Percentiles rank a stretch among this genome's conserved stretches.
Evolutionary conservation across 2,329 filamentous ascomycete species (phyloP).

Genomic region (Fusarium ambrosium): DNA sequence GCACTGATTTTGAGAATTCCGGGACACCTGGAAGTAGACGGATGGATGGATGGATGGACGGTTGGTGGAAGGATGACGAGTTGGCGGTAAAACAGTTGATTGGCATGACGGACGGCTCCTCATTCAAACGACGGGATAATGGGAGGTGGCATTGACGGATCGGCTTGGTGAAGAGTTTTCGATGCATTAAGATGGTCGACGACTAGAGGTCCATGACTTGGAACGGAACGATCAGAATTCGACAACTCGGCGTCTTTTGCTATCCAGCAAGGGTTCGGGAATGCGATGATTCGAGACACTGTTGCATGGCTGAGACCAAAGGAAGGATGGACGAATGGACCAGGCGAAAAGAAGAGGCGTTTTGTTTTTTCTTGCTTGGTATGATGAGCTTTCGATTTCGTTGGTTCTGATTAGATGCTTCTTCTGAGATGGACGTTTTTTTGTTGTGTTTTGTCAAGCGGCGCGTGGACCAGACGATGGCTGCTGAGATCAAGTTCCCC

Average conservation of each 20-base stretch:
- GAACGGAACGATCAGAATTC: slow-evolving; percentile 14
- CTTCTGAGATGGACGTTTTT: slow-evolving; percentile 13
- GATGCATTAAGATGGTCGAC: slow-evolving; percentile 35
- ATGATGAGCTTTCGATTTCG: slow-evolving; percentile 19
- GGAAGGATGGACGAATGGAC: slow-evolving; percentile 6
- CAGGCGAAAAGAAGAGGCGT: slow-evolving; percentile 35
- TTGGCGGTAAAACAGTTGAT: not conserved
- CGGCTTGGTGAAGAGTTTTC: slow-evolving; percentile 17
- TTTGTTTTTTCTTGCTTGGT: slow-evolving; percentile 14
- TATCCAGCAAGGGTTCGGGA: slow-evolving; percentile 17
- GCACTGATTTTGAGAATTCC: slow-evolving; percentile 38
- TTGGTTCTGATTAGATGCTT: slow-evolving; percentile 20
- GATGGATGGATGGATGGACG: slow-evolving; percentile 11
- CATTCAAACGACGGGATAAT: slow-evolving; percentile 22
- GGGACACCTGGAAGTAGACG: slow-evolving; percentile 39
- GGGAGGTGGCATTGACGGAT: slow-evolving; percentile 8
- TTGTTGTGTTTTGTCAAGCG: slow-evolving; percentile 33
- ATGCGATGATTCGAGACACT: slow-evolving; percentile 29
- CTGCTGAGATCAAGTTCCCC: slow-evolving; percentile 37
- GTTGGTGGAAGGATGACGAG: slow-evolving; percentile 10
- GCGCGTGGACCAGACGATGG: slow-evolving; percentile 10
- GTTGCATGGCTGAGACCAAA: slow-evolving; percentile 30
- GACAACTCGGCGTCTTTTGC: slow-evolving; percentile 22
- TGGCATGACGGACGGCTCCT: not conserved
- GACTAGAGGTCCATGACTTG: slow-evolving; percentile 35